Conservation (phyloP, 129 eudicot genomes). For the Helianthus annuus region DNA sequence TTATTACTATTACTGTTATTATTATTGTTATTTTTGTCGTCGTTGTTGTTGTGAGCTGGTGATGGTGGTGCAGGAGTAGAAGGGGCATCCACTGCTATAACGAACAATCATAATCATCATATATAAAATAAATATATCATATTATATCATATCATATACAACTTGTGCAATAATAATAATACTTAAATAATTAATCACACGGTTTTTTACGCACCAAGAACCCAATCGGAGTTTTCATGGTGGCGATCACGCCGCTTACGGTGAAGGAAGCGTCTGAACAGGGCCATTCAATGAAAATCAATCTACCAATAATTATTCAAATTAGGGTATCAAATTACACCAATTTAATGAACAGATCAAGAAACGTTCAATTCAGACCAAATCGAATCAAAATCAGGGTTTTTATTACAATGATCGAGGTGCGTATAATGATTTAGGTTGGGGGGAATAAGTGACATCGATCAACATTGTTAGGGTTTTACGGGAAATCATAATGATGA, state of each 20-base stretch:
- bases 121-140: neutral
- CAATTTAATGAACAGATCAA: neutral
- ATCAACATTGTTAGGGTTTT: too few relatives aligned
- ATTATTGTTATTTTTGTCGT: too few relatives aligned
- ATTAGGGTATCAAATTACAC: neutral
- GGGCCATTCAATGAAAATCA: neutral
- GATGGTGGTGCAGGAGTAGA: constrained; percentile 17
- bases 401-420: neutral
- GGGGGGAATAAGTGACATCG: too few relatives aligned
- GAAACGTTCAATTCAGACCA: neutral
- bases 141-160: too few relatives aligned
- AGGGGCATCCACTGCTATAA: constrained; percentile 9
- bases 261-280: too few relatives aligned
- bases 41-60: neutral
- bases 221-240: neutral
- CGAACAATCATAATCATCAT: neutral
- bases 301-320: neutral
- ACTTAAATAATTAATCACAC: too few relatives aligned
- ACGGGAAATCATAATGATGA: too few relatives aligned
- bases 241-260: neutral
- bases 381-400: neutral
- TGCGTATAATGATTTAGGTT: too few relatives aligned
- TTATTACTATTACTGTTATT: too few relatives aligned
- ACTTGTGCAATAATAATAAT: too few relatives aligned
- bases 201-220: neutral